These are phyloP conservation scores for Candida montana DNA, from an alignment of 805 yeast genomes.

Conservation along the genomic window DNA sequence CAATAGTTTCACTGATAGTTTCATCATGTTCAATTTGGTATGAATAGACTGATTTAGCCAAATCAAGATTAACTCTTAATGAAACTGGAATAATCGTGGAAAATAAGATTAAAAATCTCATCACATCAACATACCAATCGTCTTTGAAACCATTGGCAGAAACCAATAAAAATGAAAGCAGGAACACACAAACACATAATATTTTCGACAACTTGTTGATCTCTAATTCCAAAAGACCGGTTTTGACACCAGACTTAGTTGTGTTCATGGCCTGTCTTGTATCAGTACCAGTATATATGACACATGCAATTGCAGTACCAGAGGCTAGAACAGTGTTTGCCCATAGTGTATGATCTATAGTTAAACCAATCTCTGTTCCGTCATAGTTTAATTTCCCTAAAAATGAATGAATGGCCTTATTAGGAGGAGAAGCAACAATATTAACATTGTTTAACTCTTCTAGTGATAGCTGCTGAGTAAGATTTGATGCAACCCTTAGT, in stretches of 20 bases:
- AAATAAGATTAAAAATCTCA: constrained; percentile 86
- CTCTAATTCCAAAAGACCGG: constrained; percentile 86
- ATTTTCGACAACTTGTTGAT: constrained; percentile 85
- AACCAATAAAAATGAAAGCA: constrained; percentile 72
- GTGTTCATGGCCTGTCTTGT: constrained; percentile 96
- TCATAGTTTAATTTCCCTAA: constrained; percentile 65
- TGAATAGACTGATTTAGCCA: constrained; percentile 95
- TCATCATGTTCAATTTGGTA: constrained; percentile 87
- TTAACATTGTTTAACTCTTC: constrained; percentile 47
- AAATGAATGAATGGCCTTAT: constrained; percentile 77
- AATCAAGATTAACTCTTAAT: constrained; percentile 85
- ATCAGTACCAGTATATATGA: constrained; percentile 86
- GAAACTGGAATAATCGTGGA: constrained; percentile 97
- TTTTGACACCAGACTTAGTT: constrained; percentile 77
- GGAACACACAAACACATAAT: constrained; percentile 79
- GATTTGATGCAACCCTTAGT: constrained; percentile 67
- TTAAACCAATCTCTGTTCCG: constrained; percentile 55
- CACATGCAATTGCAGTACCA: constrained; percentile 84
- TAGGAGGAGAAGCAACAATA: constrained; percentile 75
- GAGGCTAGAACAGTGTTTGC: constrained; percentile 96
- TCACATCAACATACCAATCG: constrained; percentile 85
- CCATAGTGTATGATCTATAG: constrained; percentile 94
- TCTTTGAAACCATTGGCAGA: constrained; percentile 67
- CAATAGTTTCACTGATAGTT: constrained; percentile 80
- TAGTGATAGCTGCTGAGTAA: constrained; percentile 60